Evolutionary conservation across 2,329 filamentous ascomycete species (phyloP), one percentile per base, ranked within the genome.

Genomic region (Exophiala mesophila): DNA sequence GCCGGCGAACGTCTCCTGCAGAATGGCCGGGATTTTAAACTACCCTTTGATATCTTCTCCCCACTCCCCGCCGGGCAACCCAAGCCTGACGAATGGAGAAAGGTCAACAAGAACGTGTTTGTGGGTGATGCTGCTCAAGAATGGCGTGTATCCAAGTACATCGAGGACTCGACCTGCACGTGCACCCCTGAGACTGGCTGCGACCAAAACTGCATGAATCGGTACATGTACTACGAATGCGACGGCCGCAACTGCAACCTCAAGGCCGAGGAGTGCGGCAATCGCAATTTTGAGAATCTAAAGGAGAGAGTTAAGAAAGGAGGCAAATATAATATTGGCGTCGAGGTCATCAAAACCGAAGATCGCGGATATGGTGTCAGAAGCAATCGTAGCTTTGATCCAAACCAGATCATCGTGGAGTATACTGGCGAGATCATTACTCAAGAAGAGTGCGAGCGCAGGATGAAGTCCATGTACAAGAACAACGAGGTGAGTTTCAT

Each of bases 341-440:
- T 98, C 6, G 92, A 98, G 63, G 89, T 97, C 29, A 80, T 95
- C 65, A 89, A 95, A 69, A 97, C 92, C 1, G 67, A 72, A 15
- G 85, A 94, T 65, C 82, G 89, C 45, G 92, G 92, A 19, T 89
- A 90, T 61, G 92, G 92, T 39, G 88, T 98, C 36, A 83, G 92
- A 48, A 87, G 85, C 60, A 95, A 90, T 65, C 81, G 92, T 34
- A 83, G 81, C 48, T 98, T 97, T 62, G 74, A 82, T 44, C 79
- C 89, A 1, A 82, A 90, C 57, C 88, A 97, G 67, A 94, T 98
- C 61, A 97, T 98, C 59, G 90, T 97, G 68, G 92, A 98, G 60
- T 98, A 98, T 60, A 90, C 89, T 0, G 92, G 92, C 29, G 92
- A 98, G 65, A 96, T 98, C 55, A 94, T 98, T 59, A 96, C 88